Evolutionary conservation across 2,329 filamentous ascomycete species (phyloP).

Genomic region (Myriosclerotinia scirpicola): DNA sequence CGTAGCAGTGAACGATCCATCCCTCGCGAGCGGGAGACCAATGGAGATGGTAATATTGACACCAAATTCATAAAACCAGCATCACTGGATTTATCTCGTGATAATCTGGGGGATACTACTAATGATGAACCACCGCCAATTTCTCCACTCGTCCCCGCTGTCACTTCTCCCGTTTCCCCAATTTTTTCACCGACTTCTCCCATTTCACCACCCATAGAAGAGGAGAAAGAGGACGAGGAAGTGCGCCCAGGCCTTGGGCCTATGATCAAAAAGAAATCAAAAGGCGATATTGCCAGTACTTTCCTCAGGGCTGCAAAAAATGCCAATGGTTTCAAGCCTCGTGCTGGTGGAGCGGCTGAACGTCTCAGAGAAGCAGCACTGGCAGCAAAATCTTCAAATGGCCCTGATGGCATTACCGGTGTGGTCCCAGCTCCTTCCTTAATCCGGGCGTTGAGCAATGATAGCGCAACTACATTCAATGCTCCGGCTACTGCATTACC

Average conservation of each 20-base stretch:
- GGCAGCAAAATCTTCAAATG: constrained; percentile 59
- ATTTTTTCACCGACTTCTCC: constrained; percentile 21
- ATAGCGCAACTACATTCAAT: constrained; percentile 39
- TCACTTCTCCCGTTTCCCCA: constrained; percentile 22
- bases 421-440: constrained; percentile 77
- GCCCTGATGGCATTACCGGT: constrained; percentile 84
- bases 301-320: constrained; percentile 80
- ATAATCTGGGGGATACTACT: not conserved
- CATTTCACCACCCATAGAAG: constrained; percentile 8
- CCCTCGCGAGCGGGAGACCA: constrained; percentile 29
- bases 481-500: constrained; percentile 36
- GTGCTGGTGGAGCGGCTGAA: constrained; percentile 82
- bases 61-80: constrained; percentile 12
- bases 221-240: constrained; percentile 35
- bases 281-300: constrained; percentile 69
- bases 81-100: constrained; percentile 6
- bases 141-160: constrained; percentile 19
- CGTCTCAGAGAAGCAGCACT: constrained; percentile 55
- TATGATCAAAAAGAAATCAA: constrained; percentile 79
- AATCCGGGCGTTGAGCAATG: constrained; percentile 44
- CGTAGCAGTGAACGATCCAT: constrained; percentile 39
- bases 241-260: constrained; percentile 78
- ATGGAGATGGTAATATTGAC: constrained; percentile 17
- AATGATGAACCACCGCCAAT: constrained; percentile 9
- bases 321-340: constrained; percentile 76